These are phyloP conservation scores for Helotiales sp. DNA, from an alignment of 2,329 filamentous ascomycete species.

Conservation along the genomic window DNA sequence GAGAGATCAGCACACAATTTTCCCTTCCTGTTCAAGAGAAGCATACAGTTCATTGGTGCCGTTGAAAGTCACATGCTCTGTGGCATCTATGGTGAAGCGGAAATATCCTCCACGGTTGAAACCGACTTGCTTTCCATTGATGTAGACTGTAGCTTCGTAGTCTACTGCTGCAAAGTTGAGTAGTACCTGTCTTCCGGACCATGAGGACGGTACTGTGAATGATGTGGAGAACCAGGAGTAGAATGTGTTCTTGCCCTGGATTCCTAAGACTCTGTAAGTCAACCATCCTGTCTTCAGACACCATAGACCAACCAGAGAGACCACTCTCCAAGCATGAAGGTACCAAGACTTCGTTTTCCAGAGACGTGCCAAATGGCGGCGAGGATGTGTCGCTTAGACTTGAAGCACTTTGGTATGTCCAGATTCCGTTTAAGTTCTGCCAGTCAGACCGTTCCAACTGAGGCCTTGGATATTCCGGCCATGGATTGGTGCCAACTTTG, in stretches of 20 bases:
- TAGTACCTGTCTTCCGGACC: constrained; percentile 45
- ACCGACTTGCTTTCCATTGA: constrained; percentile 59
- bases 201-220: constrained; percentile 50
- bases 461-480: constrained; percentile 55
- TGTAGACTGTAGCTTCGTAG: constrained; percentile 58
- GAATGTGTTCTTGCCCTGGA: constrained; percentile 46
- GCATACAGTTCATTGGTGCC: constrained; percentile 60
- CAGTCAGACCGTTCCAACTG: constrained; percentile 52
- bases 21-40: not conserved
- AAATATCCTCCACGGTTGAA: constrained; percentile 66
- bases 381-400: constrained; percentile 46
- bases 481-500: constrained; percentile 52
- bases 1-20: not conserved
- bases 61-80: constrained; percentile 44
- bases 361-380: constrained; percentile 51
- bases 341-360: constrained; percentile 53
- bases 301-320: constrained; percentile 47
- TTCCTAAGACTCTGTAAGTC: constrained; percentile 37
- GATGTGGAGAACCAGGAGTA: constrained; percentile 55
- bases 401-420: constrained; percentile 50
- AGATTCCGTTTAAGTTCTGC: constrained; percentile 55
- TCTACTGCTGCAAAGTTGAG: constrained; percentile 58
- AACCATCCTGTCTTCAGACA: not conserved
- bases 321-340: constrained; percentile 60
- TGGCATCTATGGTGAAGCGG: constrained; percentile 64